Evolutionary conservation across 2,329 filamentous ascomycete species (phyloP).

Genomic region (Phyllosticta paracitricarpa): DNA sequence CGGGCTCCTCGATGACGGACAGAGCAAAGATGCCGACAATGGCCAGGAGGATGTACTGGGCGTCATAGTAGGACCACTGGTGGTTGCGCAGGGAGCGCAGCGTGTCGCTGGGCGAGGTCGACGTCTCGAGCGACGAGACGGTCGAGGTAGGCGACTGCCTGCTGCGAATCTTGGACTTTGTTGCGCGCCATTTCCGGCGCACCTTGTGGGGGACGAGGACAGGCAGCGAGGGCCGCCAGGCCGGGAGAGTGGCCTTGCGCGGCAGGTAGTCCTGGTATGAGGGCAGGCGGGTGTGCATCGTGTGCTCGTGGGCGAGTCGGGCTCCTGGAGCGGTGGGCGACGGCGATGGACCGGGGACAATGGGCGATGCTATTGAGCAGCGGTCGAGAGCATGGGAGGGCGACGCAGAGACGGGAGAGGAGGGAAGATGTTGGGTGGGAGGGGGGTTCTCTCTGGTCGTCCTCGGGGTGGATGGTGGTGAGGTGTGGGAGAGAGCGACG

Average conservation of each 20-base stretch:
- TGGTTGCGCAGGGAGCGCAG: slow-evolving; percentile 65
- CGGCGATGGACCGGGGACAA: slow-evolving; percentile 6
- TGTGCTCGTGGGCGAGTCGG: not conserved
- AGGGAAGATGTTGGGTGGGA: not conserved
- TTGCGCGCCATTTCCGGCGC: slow-evolving; percentile 53
- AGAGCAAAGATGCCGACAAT: slow-evolving; percentile 71
- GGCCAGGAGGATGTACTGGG: slow-evolving; percentile 70
- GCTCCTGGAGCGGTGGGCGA: slow-evolving; percentile 2
- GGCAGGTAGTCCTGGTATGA: slow-evolving; percentile 10
- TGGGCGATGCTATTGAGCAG: slow-evolving; percentile 5
- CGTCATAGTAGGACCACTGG: slow-evolving; percentile 72
- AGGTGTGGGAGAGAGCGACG: not conserved
- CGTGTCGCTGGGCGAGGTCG: slow-evolving; percentile 70
- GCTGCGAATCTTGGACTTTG: slow-evolving; percentile 55
- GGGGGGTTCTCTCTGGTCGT: not conserved
- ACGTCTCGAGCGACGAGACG: slow-evolving; percentile 68
- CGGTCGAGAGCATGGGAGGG: slow-evolving; percentile 9
- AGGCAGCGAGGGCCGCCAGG: slow-evolving; percentile 10
- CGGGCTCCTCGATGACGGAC: slow-evolving; percentile 67
- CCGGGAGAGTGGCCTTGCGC: slow-evolving; percentile 7
- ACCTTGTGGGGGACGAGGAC: slow-evolving; percentile 51
- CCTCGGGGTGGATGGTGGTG: not conserved
- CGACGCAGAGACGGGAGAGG: not conserved
- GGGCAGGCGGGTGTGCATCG: slow-evolving; percentile 9
- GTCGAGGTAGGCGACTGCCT: slow-evolving; percentile 58